Conservation (phyloP, 2,329 filamentous ascomycete species). For the Pezicula radicicola region DNA sequence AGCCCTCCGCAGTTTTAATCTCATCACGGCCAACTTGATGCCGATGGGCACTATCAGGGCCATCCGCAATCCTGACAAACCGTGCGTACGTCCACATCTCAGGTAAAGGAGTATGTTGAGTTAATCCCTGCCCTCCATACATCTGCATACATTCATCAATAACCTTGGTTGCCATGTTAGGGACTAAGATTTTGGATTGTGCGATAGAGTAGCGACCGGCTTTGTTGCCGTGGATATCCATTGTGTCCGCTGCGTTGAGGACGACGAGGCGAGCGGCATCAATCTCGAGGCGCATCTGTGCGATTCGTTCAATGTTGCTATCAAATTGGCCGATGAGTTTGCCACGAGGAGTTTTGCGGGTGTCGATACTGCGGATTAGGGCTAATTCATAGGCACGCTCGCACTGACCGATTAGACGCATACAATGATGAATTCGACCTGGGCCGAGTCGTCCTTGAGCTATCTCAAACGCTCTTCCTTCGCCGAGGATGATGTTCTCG, state of each 20-base stretch:
- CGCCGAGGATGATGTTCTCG: constrained; percentile 38
- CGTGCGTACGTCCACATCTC: constrained; percentile 40
- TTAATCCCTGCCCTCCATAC: constrained; percentile 37
- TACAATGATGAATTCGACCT: constrained; percentile 39
- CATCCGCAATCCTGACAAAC: constrained; percentile 38
- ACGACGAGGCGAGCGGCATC: constrained; percentile 37
- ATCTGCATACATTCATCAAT: constrained; percentile 41
- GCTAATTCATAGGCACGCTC: constrained; percentile 39
- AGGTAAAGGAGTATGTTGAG: constrained; percentile 37
- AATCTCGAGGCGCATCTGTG: constrained; percentile 38
- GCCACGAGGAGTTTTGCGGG: constrained; percentile 35
- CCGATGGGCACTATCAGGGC: constrained; percentile 37
- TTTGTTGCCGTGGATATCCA: constrained; percentile 38
- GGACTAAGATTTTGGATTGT: constrained; percentile 38
- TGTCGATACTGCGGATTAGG: constrained; percentile 33
- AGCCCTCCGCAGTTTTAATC: constrained; percentile 35
- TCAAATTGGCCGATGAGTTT: constrained; percentile 38
- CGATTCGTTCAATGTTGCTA: constrained; percentile 37
- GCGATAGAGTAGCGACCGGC: constrained; percentile 37
- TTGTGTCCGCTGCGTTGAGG: constrained; percentile 37
- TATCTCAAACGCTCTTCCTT: constrained; percentile 39
- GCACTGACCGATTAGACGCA: constrained; percentile 39
- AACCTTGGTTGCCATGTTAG: constrained; percentile 34
- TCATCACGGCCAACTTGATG: constrained; percentile 39
- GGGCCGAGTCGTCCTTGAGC: constrained; percentile 37